Conservation (phyloP, 129 eudicot genomes). For the Ambrosia trifida region DNA sequence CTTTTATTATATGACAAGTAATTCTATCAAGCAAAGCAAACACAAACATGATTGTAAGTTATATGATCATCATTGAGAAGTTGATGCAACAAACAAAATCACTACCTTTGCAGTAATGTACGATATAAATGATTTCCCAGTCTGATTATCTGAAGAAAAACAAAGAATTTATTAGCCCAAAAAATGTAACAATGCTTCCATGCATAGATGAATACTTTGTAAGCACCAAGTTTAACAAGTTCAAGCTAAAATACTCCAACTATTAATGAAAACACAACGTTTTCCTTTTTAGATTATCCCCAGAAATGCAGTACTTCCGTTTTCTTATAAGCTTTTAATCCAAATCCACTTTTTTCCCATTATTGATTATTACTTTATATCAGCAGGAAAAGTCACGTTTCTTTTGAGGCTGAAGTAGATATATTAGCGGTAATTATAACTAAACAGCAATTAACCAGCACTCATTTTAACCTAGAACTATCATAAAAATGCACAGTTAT, state of each 20-base stretch:
- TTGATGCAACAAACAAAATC: slow-evolving; percentile 21
- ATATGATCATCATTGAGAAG: slow-evolving; percentile 8
- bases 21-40: slow-evolving; percentile 19
- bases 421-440: slow-evolving; percentile 1
- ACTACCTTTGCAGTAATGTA: slow-evolving; percentile 89
- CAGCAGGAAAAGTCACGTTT: neutral
- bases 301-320: neutral
- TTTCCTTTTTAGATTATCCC: neutral
- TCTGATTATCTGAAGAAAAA: slow-evolving; percentile 67
- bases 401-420: neutral
- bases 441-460: neutral
- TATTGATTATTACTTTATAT: neutral
- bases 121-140: slow-evolving; percentile 85
- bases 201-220: neutral
- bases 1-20: neutral
- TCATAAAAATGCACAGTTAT: neutral
- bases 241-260: neutral
- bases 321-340: neutral
- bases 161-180: slow-evolving; percentile 22
- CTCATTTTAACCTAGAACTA: slow-evolving; percentile 10
- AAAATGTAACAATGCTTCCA: neutral
- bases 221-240: slow-evolving; percentile 2
- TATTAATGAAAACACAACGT: neutral
- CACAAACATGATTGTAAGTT: neutral
- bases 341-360: slow-evolving; percentile 1